Base-by-base conservation (phyloP, 805 yeast genomes). In the Ogataea degrootiae region DNA sequence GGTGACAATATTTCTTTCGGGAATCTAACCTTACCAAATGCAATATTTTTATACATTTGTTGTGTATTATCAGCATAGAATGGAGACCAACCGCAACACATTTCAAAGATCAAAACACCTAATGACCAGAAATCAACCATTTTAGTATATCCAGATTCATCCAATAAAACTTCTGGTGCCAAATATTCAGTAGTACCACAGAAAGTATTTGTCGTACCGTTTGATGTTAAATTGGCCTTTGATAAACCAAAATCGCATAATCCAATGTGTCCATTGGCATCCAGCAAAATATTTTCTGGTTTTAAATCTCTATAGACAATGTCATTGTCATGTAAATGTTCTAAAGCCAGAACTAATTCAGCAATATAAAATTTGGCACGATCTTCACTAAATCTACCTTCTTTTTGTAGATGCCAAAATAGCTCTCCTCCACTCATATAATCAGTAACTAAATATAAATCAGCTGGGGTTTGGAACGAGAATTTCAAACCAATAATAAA, bases 51-150 rank as follows among this genome's bases (percentile, higher is more conserved):
- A 71, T 94, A 94, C 99, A 94, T 94, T 68, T 94, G 97, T 72
- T 94, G 98, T 43, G 96, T 90, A 67, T 89, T 92, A 53, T 92
- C 97, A 26, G 98, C 99, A 62, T 89, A 94, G 67, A 94, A 94
- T 46, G 99, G 99, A 5, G 96, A 87, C 99, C 98, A 94, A 44
- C 99, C 99, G 71, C 98, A 94, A 68, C 98, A 91, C 99, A 94
- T 94, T 71, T 94, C 99, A 68, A 94, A 94, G 41, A 94, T 90
- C 49, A 94, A 73, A 23, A 94, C 99, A 50, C 99, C 99, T 49
- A 94, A 72, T 2, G 98, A 91, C 99, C 99, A 94, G 60, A 94
- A 94, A 67, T 94, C 99, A 51, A 94, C 99, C 98, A 94, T 92
- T 68, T 91, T 90, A 36, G 98, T 94, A 71, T 94, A 94, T 16